These are phyloP conservation scores for Neurospora sp. DNA, from an alignment of 495 filamentous ascomycete genomes.

Conservation along the genomic window DNA sequence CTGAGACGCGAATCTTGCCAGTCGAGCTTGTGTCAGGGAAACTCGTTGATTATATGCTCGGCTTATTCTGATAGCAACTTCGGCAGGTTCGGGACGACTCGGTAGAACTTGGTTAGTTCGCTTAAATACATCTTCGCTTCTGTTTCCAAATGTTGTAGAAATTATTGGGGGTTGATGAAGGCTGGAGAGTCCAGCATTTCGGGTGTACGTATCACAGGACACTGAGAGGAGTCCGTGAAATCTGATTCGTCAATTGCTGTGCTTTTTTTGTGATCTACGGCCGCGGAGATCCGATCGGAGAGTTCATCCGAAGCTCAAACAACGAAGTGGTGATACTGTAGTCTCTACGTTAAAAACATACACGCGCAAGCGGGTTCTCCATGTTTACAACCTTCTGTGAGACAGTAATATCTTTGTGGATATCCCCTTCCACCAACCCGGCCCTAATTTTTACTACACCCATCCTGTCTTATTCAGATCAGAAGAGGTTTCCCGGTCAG, in stretches of 20 bases:
- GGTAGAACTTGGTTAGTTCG: background rate
- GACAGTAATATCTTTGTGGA: background rate
- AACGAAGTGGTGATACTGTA: background rate
- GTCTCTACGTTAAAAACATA: background rate
- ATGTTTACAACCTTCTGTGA: background rate
- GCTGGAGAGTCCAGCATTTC: background rate
- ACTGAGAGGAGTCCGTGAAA: background rate
- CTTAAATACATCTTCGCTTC: background rate
- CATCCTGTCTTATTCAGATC: background rate
- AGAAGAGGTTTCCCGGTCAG: background rate
- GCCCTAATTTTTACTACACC: background rate
- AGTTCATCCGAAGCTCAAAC: background rate
- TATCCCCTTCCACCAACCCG: background rate
- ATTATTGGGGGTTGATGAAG: background rate
- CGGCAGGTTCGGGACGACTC: background rate
- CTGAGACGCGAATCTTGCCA: background rate
- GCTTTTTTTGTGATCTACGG: background rate
- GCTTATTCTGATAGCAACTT: background rate
- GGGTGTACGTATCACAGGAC: background rate
- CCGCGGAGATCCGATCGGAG: background rate
- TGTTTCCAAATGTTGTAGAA: background rate
- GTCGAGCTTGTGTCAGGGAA: background rate
- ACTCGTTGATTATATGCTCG: background rate
- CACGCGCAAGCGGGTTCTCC: background rate
- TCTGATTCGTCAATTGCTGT: background rate